Conservation (phyloP, 768 basidiomycete species). For the Collybia sp. region DNA sequence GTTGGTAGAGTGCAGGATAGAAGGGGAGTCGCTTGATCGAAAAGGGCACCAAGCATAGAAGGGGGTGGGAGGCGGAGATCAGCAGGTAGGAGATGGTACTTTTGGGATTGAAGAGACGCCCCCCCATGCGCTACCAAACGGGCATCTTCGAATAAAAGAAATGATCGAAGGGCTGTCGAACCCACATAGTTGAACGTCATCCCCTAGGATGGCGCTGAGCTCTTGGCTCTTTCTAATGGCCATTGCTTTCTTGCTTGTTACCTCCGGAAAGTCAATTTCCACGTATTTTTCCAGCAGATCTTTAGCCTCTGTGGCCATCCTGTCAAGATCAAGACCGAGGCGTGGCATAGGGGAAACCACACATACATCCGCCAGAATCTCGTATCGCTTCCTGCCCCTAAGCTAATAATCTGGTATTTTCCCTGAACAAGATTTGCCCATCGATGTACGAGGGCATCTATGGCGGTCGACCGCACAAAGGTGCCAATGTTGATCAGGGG, state of each 20-base stretch:
- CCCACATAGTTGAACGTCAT: slow-evolving; percentile 40
- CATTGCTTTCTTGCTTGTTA: slow-evolving; percentile 81
- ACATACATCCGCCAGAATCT: slow-evolving; percentile 90
- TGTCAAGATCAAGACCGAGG: too few relatives aligned
- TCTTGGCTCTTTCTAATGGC: slow-evolving; percentile 65
- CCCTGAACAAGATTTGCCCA: slow-evolving; percentile 54
- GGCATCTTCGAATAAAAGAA: slow-evolving; percentile 2
- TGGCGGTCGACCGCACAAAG: slow-evolving; percentile 73
- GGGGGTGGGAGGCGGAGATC: slow-evolving; percentile 68
- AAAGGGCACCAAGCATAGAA: slow-evolving; percentile 37
- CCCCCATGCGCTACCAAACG: slow-evolving; percentile 52
- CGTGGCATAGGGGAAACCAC: slow-evolving; percentile 24
- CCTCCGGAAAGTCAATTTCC: slow-evolving; percentile 89
- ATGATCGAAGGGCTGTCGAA: neutral
- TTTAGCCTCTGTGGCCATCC: slow-evolving; percentile 17
- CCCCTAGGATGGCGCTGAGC: slow-evolving; percentile 47
- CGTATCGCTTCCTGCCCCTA: slow-evolving; percentile 95
- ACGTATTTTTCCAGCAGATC: slow-evolving; percentile 58
- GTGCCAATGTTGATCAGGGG: slow-evolving; percentile 97
- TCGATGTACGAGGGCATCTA: slow-evolving; percentile 69
- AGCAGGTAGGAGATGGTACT: slow-evolving; percentile 68
- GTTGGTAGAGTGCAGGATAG: slow-evolving; percentile 70
- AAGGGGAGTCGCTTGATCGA: slow-evolving; percentile 23
- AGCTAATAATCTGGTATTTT: slow-evolving; percentile 81
- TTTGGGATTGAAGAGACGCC: slow-evolving; percentile 44